A percentile compares a stretch with the other conserved stretches of the same genome.
phyloP scores from a whole-genome alignment of 179 eudicot species.

The Spergularia azorica region DNA sequence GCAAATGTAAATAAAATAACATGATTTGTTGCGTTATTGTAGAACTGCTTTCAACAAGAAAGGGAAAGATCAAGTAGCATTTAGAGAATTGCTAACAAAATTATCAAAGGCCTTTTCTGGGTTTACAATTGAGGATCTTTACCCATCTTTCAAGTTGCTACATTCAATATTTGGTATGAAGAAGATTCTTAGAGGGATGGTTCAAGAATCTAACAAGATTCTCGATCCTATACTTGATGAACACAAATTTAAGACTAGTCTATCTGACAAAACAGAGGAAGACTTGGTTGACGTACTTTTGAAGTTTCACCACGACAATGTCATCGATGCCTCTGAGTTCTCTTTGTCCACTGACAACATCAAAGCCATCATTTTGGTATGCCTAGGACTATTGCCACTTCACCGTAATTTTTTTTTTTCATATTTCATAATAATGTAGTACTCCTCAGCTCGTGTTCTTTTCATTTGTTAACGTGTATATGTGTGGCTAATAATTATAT shows the following conservation, averaged over 20 bases:
- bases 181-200: background rate
- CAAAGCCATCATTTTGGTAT: conserved; percentile 26
- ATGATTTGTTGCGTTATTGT: conserved; percentile 1
- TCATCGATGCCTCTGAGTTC: background rate
- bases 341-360: conserved; percentile 25
- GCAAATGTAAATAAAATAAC: no score
- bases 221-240: conserved; percentile 26
- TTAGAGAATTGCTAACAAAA: background rate
- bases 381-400: no score
- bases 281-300: conserved; percentile 29
- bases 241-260: background rate
- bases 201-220: background rate
- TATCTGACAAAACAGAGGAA: conserved; percentile 8
- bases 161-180: conserved; percentile 9
- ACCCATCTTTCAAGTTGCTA: conserved; percentile 20
- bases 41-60: conserved; percentile 15
- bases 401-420: no score
- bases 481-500: no score
- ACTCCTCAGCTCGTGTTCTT: no score
- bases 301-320: conserved; percentile 19
- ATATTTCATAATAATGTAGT: no score
- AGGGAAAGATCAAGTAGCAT: conserved; percentile 9
- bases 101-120: background rate
- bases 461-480: no score
- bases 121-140: conserved; percentile 19